Evolutionary conservation across 306 rosid genomes (phyloP).

Genomic region (Carpinus fangiana): DNA sequence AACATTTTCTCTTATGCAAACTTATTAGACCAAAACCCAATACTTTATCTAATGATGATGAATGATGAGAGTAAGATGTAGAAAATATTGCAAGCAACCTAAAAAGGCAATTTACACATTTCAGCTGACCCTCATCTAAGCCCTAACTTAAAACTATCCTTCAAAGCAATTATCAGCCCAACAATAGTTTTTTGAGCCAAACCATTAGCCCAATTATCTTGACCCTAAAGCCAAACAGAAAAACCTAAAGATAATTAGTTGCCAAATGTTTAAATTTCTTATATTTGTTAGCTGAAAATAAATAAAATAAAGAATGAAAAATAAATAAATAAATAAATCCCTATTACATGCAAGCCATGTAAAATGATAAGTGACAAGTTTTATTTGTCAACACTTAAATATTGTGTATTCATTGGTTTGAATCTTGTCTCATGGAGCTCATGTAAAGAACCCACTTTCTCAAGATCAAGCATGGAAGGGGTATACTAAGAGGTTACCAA

Average conservation of each 20-base stretch:
- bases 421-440: no score
- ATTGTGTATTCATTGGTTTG: not conserved
- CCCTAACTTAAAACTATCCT: not conserved
- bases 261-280: not conserved
- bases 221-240: not conserved
- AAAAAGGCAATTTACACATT: not conserved
- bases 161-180: not conserved
- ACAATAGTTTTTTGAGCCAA: not conserved
- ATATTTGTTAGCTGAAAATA: not conserved
- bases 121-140: not conserved
- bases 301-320: not conserved
- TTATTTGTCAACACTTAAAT: slow-evolving; percentile 5
- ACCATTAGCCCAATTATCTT: slow-evolving; percentile 1
- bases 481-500: no score
- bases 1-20: not conserved
- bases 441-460: no score
- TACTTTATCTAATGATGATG: not conserved
- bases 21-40: not conserved
- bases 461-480: no score
- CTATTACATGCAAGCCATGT: not conserved
- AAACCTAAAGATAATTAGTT: not conserved
- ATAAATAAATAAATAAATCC: not conserved
- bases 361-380: not conserved
- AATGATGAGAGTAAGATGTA: slow-evolving; percentile 10
- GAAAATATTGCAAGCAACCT: not conserved